Evolutionary conservation across 2,329 filamentous ascomycete species (phyloP).

Genomic region (Botrytis deweyae): DNA sequence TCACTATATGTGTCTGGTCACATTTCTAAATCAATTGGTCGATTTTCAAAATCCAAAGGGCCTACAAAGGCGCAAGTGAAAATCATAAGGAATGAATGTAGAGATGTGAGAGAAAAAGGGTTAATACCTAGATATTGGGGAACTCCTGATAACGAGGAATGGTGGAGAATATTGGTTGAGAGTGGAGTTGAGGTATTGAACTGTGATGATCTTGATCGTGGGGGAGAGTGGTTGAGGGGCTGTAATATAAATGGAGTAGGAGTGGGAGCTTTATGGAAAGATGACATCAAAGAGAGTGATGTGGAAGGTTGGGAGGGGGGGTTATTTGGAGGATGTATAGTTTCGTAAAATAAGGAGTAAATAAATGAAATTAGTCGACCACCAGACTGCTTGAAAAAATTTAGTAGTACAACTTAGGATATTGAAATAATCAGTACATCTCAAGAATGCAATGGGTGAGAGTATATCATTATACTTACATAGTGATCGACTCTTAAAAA

Average conservation of each 20-base stretch:
- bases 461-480: too few relatives aligned
- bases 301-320: neutral
- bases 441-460: too few relatives aligned
- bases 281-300: constrained; percentile 2
- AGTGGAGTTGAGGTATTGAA: constrained; percentile 45
- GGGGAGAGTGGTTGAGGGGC: constrained; percentile 7
- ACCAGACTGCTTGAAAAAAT: neutral
- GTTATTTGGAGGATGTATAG: neutral
- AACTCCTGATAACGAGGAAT: constrained; percentile 42
- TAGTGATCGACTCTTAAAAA: too few relatives aligned
- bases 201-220: constrained; percentile 40
- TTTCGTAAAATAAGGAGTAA: neutral
- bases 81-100: constrained; percentile 32
- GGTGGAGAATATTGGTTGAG: constrained; percentile 43
- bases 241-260: neutral
- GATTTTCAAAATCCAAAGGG: constrained; percentile 21
- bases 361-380: neutral
- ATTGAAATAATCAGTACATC: too few relatives aligned
- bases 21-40: constrained; percentile 21
- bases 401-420: too few relatives aligned
- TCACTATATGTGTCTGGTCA: constrained; percentile 34
- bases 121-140: constrained; percentile 47
- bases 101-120: constrained; percentile 41
- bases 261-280: neutral
- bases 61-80: constrained; percentile 29